Conservation (phyloP, 2,329 filamentous ascomycete genomes). For the Aureobasidium uvarum region DNA sequence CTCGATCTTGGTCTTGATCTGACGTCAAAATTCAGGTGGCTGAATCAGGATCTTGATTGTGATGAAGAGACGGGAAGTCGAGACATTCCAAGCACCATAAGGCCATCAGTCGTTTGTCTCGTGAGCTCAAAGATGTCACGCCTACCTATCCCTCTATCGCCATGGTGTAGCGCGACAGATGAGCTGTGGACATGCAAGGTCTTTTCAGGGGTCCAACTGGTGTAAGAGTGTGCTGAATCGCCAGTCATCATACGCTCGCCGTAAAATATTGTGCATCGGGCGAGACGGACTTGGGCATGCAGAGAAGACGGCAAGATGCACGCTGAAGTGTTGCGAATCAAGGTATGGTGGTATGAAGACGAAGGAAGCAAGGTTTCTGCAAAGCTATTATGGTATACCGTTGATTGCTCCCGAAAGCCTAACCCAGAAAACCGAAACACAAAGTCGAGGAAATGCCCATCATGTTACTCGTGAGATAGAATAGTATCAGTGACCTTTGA, state of each 20-base stretch:
- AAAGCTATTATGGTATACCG: slow-evolving; percentile 22
- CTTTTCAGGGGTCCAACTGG: no score
- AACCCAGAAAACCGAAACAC: not conserved
- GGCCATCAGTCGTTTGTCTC: not conserved
- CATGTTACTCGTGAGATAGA: slow-evolving; percentile 15
- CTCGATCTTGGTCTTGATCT: slow-evolving; percentile 3
- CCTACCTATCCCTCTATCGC: not conserved
- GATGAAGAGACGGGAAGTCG: not conserved
- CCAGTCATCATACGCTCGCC: no score
- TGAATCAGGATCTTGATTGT: slow-evolving; percentile 1
- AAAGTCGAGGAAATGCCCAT: not conserved
- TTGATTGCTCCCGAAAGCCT: slow-evolving; percentile 16
- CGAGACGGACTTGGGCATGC: not conserved
- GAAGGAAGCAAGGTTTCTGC: slow-evolving; percentile 13
- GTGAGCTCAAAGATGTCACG: not conserved
- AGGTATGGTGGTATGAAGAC: not conserved
- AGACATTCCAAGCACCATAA: not conserved
- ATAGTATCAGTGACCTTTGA: not conserved
- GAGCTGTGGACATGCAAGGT: no score
- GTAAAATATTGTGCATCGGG: not conserved
- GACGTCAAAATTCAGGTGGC: slow-evolving; percentile 13
- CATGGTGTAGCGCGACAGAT: not conserved
- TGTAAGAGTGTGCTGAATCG: not conserved
- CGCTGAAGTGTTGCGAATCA: not conserved
- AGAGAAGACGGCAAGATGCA: not conserved